Percentiles rank a stretch among this genome's conserved stretches.
phyloP scores from a whole-genome alignment of 2,329 filamentous ascomycete species.

The Zymoseptoria crescenta region DNA sequence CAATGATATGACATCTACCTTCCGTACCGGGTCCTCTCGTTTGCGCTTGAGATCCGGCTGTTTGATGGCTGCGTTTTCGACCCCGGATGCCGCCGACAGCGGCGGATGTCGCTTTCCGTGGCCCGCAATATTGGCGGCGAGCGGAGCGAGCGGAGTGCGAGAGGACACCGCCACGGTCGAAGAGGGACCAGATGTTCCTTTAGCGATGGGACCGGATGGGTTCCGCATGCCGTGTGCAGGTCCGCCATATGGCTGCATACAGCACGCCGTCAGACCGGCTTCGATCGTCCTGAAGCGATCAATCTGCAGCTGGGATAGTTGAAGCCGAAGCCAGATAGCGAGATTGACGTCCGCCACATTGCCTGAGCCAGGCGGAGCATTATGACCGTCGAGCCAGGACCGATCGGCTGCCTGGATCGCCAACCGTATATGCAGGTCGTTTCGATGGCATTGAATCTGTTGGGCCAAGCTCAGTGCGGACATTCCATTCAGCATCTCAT shows the following conservation, averaged over 20 bases:
- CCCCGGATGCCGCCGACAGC: neutral
- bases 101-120: neutral
- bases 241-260: too few relatives aligned
- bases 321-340: neutral
- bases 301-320: constrained; percentile 1
- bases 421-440: neutral
- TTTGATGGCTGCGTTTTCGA: neutral
- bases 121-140: constrained; percentile 1
- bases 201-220: too few relatives aligned
- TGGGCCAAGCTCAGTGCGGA: too few relatives aligned
- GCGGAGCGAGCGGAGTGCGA: constrained; percentile 1
- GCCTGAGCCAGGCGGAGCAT: neutral
- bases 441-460: neutral
- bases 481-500: too few relatives aligned
- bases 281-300: neutral
- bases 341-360: neutral
- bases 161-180: neutral
- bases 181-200: neutral
- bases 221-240: too few relatives aligned
- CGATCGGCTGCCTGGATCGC: neutral
- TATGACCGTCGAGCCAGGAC: neutral
- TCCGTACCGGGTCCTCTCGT: neutral
- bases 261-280: neutral
- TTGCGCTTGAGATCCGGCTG: neutral
- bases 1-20: constrained; percentile 1